A percentile compares a stretch with the other conserved stretches of the same genome.
phyloP scores from a whole-genome alignment of 345 rosid genomes.

The Syzygium aqueum region DNA sequence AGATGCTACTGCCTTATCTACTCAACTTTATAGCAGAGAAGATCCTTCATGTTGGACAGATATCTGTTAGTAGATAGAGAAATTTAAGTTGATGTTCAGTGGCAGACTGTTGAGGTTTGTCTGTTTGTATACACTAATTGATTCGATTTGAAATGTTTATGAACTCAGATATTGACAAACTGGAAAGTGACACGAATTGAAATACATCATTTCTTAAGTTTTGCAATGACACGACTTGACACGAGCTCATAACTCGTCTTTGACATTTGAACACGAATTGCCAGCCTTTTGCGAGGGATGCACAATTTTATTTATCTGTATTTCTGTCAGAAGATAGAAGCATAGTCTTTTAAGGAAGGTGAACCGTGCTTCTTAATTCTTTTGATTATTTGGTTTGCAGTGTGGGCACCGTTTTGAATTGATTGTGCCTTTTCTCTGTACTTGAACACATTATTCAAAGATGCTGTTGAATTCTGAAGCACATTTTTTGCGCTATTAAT shows the following conservation, averaged over 20 bases:
- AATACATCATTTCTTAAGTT: neutral
- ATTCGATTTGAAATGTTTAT: neutral
- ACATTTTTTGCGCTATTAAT: neutral
- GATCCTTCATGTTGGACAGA: neutral
- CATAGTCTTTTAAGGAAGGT: neutral
- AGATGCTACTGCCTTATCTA: neutral
- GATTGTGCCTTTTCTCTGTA: neutral
- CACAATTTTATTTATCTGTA: neutral
- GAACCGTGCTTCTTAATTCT: neutral
- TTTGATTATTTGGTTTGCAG: neutral
- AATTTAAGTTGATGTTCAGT: neutral
- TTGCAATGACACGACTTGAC: neutral
- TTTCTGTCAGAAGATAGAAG: neutral
- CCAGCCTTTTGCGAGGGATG: neutral
- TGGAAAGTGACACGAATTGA: neutral
- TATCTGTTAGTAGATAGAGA: neutral
- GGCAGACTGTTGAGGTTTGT: neutral
- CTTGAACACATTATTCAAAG: neutral
- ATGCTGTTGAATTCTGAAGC: neutral
- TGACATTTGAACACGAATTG: neutral
- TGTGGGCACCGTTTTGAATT: neutral
- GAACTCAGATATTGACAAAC: neutral
- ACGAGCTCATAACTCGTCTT: neutral
- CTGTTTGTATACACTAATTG: neutral
- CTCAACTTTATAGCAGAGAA: neutral